Evolutionary conservation across 257 asterid species (phyloP).

Genomic region (Datura wrightii): DNA sequence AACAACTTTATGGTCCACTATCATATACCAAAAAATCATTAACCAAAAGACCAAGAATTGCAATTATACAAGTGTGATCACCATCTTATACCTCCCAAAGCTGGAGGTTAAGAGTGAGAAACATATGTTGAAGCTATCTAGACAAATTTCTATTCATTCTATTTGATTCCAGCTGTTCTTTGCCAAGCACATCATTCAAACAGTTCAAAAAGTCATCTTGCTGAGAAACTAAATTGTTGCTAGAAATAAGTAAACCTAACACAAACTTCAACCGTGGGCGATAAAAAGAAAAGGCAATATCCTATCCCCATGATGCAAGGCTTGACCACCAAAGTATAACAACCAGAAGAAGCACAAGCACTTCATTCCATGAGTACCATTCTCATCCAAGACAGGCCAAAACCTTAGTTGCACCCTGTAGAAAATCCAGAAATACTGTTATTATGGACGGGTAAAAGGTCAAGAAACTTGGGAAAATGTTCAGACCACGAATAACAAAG

Average conservation of each 20-base stretch:
- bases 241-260: slow-evolving; percentile 26
- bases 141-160: slow-evolving; percentile 2
- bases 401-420: not conserved
- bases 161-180: slow-evolving; percentile 21
- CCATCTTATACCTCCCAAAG: slow-evolving; percentile 10
- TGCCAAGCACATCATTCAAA: slow-evolving; percentile 27
- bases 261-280: slow-evolving; percentile 19
- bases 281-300: not conserved
- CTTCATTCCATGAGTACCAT: slow-evolving; percentile 26
- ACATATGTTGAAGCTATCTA: slow-evolving; percentile 19
- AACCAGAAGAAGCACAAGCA: slow-evolving; percentile 1
- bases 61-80: slow-evolving; percentile 31
- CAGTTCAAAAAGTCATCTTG: slow-evolving; percentile 28
- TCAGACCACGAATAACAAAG: not conserved
- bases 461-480: not conserved
- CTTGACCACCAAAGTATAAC: slow-evolving; percentile 18
- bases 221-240: slow-evolving; percentile 26
- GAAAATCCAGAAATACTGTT: slow-evolving; percentile 1
- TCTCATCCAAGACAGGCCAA: slow-evolving; percentile 15
- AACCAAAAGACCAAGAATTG: slow-evolving; percentile 20
- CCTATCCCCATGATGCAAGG: not conserved
- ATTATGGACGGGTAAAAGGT: not conserved
- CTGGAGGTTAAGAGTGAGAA: slow-evolving; percentile 26
- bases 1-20: not conserved
- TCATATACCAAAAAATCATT: slow-evolving; percentile 21